A percentile compares a stretch with the other conserved stretches of the same genome.
These are phyloP conservation scores for Solanum hybrid DNA, from an alignment of 305 asterid genomes.

Conservation along the genomic window DNA sequence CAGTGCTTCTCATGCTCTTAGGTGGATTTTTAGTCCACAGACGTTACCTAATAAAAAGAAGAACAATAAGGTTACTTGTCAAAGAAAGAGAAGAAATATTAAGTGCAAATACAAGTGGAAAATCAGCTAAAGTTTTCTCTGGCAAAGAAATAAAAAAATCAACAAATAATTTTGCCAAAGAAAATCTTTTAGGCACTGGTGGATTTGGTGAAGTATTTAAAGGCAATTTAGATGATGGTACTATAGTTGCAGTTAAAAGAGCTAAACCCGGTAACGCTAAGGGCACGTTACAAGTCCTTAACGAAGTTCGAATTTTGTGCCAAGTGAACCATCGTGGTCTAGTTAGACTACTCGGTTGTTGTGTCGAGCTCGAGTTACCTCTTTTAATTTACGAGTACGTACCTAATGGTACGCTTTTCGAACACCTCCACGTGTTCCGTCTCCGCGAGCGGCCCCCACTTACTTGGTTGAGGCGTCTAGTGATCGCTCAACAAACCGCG, in stretches of 20 bases:
- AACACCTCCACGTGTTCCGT: constrained; percentile 23
- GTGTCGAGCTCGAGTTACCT: constrained; percentile 37
- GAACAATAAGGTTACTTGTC: constrained; percentile 12
- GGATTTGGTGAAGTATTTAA: constrained; percentile 41
- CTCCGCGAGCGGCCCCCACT: constrained; percentile 12
- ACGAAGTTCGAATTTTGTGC: constrained; percentile 35
- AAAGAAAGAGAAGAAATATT: constrained; percentile 33
- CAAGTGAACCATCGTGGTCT: constrained; percentile 37
- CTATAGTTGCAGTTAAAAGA: constrained; percentile 27
- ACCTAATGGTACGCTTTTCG: constrained; percentile 31
- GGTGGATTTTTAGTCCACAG: constrained; percentile 30
- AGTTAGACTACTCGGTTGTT: constrained; percentile 31
- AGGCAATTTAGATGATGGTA: constrained; percentile 35
- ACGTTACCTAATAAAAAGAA: constrained; percentile 16
- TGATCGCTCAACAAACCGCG: constrained; percentile 19
- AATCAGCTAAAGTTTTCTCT: constrained; percentile 27
- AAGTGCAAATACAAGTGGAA: constrained; percentile 28
- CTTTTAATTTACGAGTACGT: constrained; percentile 29
- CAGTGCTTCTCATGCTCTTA: constrained; percentile 20
- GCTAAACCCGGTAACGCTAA: constrained; percentile 35
- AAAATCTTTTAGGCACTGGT: constrained; percentile 31
- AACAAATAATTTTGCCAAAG: constrained; percentile 21
- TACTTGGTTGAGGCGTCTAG: constrained; percentile 24
- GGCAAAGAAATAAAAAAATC: constrained; percentile 37
- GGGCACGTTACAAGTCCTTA: constrained; percentile 31